These are phyloP conservation scores for Trypanosoma cruzi DNA, from an alignment of 208 protist genomes.

Conservation along the genomic window DNA sequence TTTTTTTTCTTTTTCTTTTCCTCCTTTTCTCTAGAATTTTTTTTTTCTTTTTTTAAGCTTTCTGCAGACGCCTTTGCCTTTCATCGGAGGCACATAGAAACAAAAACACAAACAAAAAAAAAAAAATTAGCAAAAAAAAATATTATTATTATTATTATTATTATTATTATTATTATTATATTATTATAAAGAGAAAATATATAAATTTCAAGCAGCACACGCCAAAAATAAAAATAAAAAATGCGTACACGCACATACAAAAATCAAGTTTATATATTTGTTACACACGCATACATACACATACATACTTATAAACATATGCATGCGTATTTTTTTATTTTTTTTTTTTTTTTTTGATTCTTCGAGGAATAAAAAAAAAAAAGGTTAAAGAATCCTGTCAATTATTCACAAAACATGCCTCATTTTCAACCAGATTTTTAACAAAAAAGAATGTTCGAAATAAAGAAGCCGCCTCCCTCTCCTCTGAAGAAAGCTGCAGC, in stretches of 20 bases:
- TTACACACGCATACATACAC: slow-evolving; percentile 8
- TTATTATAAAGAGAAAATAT: too few relatives aligned
- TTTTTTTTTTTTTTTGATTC: slow-evolving; percentile 5
- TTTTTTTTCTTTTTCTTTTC: background rate
- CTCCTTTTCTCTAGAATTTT: background rate
- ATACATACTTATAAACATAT: slow-evolving; percentile 17
- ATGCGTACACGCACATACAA: too few relatives aligned
- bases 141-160: too few relatives aligned
- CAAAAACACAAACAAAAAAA: too few relatives aligned
- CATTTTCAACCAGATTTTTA: slow-evolving; percentile 17
- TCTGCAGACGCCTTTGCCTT: too few relatives aligned
- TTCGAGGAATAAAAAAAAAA: too few relatives aligned
- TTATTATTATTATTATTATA: too few relatives aligned
- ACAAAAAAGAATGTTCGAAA: slow-evolving; percentile 75
- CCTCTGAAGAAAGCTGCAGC: slow-evolving; percentile 31
- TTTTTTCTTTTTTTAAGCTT: background rate
- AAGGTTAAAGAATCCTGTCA: background rate
- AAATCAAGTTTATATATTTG: too few relatives aligned
- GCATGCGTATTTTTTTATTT: too few relatives aligned
- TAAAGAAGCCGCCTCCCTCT: slow-evolving; percentile 47
- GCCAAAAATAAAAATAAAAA: slow-evolving; percentile 26
- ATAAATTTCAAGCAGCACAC: too few relatives aligned
- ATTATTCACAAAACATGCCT: background rate
- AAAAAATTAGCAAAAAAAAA: too few relatives aligned
- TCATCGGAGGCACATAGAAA: too few relatives aligned